These are phyloP conservation scores for Zymoseptoria tritici DNA, from an alignment of 2,329 filamentous ascomycete species.

Conservation along the genomic window DNA sequence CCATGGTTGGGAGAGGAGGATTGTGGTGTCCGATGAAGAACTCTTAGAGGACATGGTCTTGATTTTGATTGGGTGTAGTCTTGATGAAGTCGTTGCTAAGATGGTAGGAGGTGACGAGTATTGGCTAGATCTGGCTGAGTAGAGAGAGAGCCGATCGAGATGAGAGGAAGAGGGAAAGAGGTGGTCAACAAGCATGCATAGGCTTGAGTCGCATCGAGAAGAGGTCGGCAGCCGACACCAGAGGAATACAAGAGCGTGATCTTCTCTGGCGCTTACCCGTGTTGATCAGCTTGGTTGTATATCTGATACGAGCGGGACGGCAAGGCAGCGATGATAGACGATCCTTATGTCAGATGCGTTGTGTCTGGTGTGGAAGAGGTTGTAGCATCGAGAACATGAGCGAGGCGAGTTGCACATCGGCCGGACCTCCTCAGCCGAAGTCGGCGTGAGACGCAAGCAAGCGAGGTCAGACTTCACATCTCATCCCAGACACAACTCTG, in stretches of 20 bases:
- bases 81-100: neutral
- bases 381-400: neutral
- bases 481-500: neutral
- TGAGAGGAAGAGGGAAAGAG: neutral
- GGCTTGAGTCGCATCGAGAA: neutral
- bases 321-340: neutral
- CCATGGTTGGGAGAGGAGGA: constrained; percentile 13
- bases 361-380: neutral
- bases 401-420: neutral
- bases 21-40: neutral
- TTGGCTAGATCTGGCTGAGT: too few species aligned
- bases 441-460: neutral
- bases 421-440: neutral
- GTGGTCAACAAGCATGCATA: neutral
- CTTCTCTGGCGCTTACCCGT: neutral
- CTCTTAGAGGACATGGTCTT: neutral
- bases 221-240: neutral
- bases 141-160: neutral
- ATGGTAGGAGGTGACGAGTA: too few species aligned
- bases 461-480: neutral
- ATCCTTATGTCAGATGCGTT: neutral
- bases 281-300: too few species aligned
- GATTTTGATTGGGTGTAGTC: neutral
- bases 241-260: neutral
- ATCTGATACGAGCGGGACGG: too few species aligned